Percentiles rank a stretch among this genome's conserved stretches.
Conservation (phyloP, 176 grass and related monocot genomes). For the Aegilops tauschii region DNA sequence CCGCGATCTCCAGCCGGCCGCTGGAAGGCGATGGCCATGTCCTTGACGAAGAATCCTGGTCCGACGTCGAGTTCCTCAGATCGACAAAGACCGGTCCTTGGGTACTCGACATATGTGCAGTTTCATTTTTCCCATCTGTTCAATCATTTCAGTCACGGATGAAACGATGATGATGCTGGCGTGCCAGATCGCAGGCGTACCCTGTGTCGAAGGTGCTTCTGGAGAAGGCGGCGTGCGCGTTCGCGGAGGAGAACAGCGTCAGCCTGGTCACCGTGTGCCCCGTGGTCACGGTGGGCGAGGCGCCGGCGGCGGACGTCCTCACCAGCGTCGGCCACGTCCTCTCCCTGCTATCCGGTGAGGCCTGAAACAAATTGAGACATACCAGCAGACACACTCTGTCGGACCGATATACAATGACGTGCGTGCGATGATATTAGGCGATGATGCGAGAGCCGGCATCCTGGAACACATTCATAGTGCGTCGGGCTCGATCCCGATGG, state of each 20-base stretch:
- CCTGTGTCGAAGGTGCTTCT: slow-evolving; percentile 41
- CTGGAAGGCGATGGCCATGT: no score
- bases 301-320: slow-evolving; percentile 12
- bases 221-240: slow-evolving; percentile 37
- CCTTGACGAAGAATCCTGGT: no score
- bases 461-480: slow-evolving; percentile 1
- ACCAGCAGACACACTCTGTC: no score
- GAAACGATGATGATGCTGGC: neutral
- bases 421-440: slow-evolving; percentile 22
- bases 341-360: slow-evolving; percentile 40
- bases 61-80: no score
- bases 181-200: slow-evolving; percentile 32
- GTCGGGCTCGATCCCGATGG: neutral
- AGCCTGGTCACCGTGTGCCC: neutral
- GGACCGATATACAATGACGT: neutral
- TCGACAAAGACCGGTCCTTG: slow-evolving; percentile 21
- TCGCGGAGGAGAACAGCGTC: slow-evolving; percentile 28
- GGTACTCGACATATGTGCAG: slow-evolving; percentile 5
- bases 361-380: neutral
- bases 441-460: slow-evolving; percentile 17
- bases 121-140: no score
- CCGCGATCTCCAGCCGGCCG: no score
- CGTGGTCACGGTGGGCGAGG: slow-evolving; percentile 8
- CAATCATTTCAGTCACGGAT: neutral
- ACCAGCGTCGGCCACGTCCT: slow-evolving; percentile 34